Evolutionary conservation across 345 rosid species (phyloP).

Genomic region (Arabis hirsuta): DNA sequence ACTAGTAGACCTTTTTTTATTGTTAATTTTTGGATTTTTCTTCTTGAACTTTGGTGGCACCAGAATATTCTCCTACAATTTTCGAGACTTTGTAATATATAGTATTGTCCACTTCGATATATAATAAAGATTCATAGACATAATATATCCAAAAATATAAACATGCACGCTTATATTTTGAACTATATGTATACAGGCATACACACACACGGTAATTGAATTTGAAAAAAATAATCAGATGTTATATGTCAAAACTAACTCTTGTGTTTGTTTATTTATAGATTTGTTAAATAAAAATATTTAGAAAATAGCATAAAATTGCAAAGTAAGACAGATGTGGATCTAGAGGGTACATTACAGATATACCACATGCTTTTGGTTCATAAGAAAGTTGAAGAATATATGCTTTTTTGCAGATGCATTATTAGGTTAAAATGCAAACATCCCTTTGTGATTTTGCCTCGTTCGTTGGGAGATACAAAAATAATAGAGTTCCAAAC

Average conservation of each 20-base stretch:
- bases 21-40: slow-evolving; percentile 68
- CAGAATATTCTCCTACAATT: slow-evolving; percentile 91
- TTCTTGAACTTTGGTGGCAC: slow-evolving; percentile 82
- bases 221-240: neutral
- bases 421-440: slow-evolving; percentile 38
- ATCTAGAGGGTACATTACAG: slow-evolving; percentile 49
- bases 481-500: neutral
- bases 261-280: neutral
- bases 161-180: slow-evolving; percentile 1
- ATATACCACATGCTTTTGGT: slow-evolving; percentile 50
- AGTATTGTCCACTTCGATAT: slow-evolving; percentile 24
- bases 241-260: neutral
- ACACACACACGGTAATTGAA: neutral
- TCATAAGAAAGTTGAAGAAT: slow-evolving; percentile 44
- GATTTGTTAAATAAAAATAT: slow-evolving; percentile 1
- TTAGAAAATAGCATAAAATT: slow-evolving; percentile 7
- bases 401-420: slow-evolving; percentile 40
- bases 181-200: neutral
- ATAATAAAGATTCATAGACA: slow-evolving; percentile 25
- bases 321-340: slow-evolving; percentile 47
- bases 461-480: slow-evolving; percentile 28
- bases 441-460: slow-evolving; percentile 30
- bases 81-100: slow-evolving; percentile 46
- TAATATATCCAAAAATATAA: neutral
- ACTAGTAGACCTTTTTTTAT: slow-evolving; percentile 41